Percentiles rank a stretch among this genome's conserved stretches.
phyloP scores from a whole-genome alignment of 2,329 filamentous ascomycete genomes.

The Curvularia hawaiiensis region DNA sequence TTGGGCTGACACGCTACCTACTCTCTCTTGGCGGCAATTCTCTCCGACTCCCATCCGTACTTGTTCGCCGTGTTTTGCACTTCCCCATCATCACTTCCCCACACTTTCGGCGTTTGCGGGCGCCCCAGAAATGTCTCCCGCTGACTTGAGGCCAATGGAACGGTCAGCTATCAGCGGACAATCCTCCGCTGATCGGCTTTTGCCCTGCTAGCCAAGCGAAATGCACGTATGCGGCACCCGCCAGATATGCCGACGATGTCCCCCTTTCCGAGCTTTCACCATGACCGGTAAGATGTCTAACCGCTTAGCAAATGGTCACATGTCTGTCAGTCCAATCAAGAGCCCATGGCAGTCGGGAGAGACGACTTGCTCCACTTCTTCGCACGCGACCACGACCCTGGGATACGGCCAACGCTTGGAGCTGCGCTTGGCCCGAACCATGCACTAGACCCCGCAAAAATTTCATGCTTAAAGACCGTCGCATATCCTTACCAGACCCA shows the following conservation, averaged over 20 bases:
- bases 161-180: constrained; percentile 1
- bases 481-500: constrained; percentile 21
- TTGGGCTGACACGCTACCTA: not conserved
- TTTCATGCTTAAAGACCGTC: constrained; percentile 28
- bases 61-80: constrained; percentile 2
- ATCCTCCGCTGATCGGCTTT: constrained; percentile 9
- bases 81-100: not conserved
- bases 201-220: constrained; percentile 7
- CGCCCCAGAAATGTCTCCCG: not conserved
- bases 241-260: constrained; percentile 4
- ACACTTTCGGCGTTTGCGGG: not conserved
- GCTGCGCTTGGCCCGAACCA: constrained; percentile 16
- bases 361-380: constrained; percentile 22
- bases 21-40: not conserved
- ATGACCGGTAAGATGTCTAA: constrained; percentile 2
- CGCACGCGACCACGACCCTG: constrained; percentile 28
- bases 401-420: constrained; percentile 2
- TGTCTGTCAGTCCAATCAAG: constrained; percentile 19
- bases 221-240: constrained; percentile 7
- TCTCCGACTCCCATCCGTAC: constrained; percentile 2
- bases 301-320: constrained; percentile 21
- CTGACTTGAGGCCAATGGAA: not conserved
- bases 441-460: constrained; percentile 27
- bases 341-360: constrained; percentile 5
- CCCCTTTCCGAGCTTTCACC: constrained; percentile 2